These are phyloP conservation scores for Speleostelium caveatum DNA, from an alignment of 78 protist species.

Conservation along the genomic window DNA sequence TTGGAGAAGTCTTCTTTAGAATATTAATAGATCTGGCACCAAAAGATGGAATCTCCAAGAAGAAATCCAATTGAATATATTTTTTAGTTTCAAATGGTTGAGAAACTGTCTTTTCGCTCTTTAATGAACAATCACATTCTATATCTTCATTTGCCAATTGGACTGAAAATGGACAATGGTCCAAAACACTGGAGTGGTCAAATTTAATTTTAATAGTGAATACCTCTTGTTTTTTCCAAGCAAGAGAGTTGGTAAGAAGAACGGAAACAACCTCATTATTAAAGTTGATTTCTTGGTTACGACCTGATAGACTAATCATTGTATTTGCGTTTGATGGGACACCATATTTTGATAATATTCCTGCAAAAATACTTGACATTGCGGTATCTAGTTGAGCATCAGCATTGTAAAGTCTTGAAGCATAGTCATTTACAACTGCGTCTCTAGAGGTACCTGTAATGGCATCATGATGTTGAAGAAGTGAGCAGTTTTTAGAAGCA, in stretches of 20 bases:
- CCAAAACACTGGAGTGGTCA: background rate
- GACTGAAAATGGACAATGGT: slow-evolving; percentile 11
- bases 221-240: background rate
- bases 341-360: no score
- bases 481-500: slow-evolving; percentile 8
- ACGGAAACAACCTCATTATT: background rate
- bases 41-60: background rate
- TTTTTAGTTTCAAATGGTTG: background rate
- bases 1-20: background rate
- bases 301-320: background rate
- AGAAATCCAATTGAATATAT: slow-evolving; percentile 31
- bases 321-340: no score
- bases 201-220: background rate
- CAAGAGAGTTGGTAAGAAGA: background rate
- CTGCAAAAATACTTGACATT: background rate
- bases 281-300: background rate
- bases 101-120: background rate
- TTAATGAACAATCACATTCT: slow-evolving; percentile 4
- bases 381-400: background rate
- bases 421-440: slow-evolving; percentile 19
- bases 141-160: background rate
- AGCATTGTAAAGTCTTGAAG: background rate
- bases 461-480: slow-evolving; percentile 58
- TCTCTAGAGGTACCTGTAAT: slow-evolving; percentile 35
- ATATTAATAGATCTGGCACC: background rate